Base-by-base conservation (phyloP, 2,329 filamentous ascomycete species). In the Coccinonectria pachysandricola region DNA sequence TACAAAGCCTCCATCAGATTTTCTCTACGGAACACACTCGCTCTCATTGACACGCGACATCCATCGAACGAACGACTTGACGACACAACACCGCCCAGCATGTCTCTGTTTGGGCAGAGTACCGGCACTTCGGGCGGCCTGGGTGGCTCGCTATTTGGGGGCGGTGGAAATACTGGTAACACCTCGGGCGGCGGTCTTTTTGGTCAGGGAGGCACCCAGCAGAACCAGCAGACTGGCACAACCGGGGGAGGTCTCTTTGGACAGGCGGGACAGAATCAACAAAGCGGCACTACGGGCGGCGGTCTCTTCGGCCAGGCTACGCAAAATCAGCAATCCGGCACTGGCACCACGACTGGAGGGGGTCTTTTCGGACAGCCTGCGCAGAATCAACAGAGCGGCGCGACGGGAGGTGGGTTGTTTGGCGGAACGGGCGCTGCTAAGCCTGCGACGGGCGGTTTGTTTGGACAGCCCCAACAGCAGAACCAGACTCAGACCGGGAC, bases 131-230 rank as follows among this genome's bases (percentile, higher is more conserved):
- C n/a, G n/a, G n/a, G n/a, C n/a, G n/a, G n/a, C n/a, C n/a, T n/a
- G n/a, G n/a, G n/a, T n/a, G n/a, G n/a, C n/a, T n/a, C n/a, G n/a
- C 42, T 56, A 34, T 57, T 58, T 29, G 53, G 52, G 30, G 15
- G 14, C 34, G 12, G 7, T 18, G 43, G 36, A 28, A 42, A 36
- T 32, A 36, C 34, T 10, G 26, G 15, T 21, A 41, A 45, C 19
- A 30, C 19, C 22, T 30, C 34, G 16, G 39, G 35, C 29, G 32
- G 33, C 23, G 40, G 37, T 19, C 29, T 44, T 31, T 44, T 44
- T 25, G 42, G 42, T 17, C 24, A 28, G 23, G 12, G 12, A 26
- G 12, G 12, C 21, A 7, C 32, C 24, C 21, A 35, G 32, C 27
- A 34, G 34, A 43, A 38, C 24, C 42, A 42, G 21, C 41, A 46